Conservation (phyloP, 306 rosid genomes). For the Acacia melanoxylon region DNA sequence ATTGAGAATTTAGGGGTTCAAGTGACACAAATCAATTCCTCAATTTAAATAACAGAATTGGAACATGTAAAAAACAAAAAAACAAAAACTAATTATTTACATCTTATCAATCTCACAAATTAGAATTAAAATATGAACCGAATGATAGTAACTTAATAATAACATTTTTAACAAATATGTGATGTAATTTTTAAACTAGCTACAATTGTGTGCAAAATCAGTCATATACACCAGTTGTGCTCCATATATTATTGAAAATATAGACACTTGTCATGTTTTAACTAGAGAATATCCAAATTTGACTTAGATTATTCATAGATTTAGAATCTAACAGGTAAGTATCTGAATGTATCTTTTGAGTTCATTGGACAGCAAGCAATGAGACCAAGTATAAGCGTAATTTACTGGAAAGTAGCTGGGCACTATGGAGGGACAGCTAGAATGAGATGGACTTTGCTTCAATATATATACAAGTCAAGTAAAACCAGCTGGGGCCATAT, state of each 20-base stretch:
- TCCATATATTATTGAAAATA: background rate
- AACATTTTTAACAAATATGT: background rate
- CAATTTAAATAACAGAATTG: too few relatives aligned
- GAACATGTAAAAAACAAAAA: too few relatives aligned
- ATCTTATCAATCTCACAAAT: too few relatives aligned
- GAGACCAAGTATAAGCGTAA: background rate
- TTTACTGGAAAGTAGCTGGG: slow-evolving; percentile 20
- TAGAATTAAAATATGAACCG: too few relatives aligned
- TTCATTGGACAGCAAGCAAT: slow-evolving; percentile 10
- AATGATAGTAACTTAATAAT: too few relatives aligned
- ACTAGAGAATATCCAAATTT: slow-evolving; percentile 14
- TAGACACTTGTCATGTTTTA: background rate
- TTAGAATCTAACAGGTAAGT: slow-evolving; percentile 11
- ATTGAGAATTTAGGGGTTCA: too few relatives aligned
- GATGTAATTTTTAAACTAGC: background rate
- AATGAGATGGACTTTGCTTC: slow-evolving; percentile 38
- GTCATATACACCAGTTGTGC: background rate
- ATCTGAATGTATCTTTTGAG: slow-evolving; percentile 9
- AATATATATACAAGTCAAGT: background rate
- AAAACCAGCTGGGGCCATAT: slow-evolving; percentile 24
- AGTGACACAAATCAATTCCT: too few relatives aligned
- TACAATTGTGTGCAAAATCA: background rate
- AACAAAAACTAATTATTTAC: too few relatives aligned
- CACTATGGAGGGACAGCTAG: slow-evolving; percentile 32
- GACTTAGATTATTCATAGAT: slow-evolving; percentile 21